Evolutionary conservation across 495 filamentous ascomycete genomes (phyloP), one percentile per base, ranked within the genome.

Genomic region (Hyphodiscus hymeniophilus): DNA sequence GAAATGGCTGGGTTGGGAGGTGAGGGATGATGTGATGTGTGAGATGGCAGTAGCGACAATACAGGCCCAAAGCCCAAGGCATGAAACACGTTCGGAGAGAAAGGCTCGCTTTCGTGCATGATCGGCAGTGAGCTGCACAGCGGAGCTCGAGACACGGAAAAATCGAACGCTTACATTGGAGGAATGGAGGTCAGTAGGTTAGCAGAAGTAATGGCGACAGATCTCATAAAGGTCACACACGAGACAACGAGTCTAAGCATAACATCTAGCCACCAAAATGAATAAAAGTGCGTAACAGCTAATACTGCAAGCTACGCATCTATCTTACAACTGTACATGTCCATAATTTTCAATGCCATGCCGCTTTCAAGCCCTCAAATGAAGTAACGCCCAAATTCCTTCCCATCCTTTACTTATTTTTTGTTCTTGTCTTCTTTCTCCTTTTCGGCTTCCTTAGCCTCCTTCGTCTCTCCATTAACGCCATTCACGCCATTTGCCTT

Each of bases 1-100:
- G 75, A 89, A 68, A 68, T 85, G 70, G 89, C 83, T 15, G 91
- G 83, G 17, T 77, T 85, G 74, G 84, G 80, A 58, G 83, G 75
- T 32, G 51, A 51, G 15, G 24, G 36, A 15, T 47, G 16, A 34
- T n/a, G 17, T 16, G 26, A 28, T 28, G 26, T 28, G 4, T 28
- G 26, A 4, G 26, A 5, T 28, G 26, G n/a, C n/a, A n/a, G n/a
- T n/a, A n/a, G n/a, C n/a, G n/a, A n/a, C n/a, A n/a, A n/a, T n/a
- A n/a, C n/a, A n/a, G n/a, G n/a, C n/a, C n/a, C n/a, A n/a, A n/a
- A n/a, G n/a, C n/a, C n/a, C n/a, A n/a, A n/a, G n/a, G n/a, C n/a
- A n/a, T n/a, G n/a, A n/a, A n/a, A n/a, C n/a, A n/a, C n/a, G n/a
- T n/a, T n/a, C n/a, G n/a, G n/a, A n/a, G n/a, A n/a, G n/a, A n/a